Percentiles rank a stretch among this genome's conserved stretches.
Evolutionary conservation across 1,139 yeast species (phyloP).

Genomic region (Suhomyces atakaporum): DNA sequence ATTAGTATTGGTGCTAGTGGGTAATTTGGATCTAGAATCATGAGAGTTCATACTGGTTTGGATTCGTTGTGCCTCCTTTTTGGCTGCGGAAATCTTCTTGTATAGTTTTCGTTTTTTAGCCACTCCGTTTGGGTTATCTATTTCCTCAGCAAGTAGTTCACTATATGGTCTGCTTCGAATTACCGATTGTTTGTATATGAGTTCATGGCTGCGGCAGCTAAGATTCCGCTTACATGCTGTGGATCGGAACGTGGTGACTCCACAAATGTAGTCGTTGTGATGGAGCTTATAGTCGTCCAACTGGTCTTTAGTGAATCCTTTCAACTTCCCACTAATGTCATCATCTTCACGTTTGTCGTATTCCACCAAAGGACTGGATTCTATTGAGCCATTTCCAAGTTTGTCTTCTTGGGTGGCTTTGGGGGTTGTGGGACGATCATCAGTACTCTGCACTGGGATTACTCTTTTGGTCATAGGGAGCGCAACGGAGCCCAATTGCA

Average conservation of each 20-base stretch:
- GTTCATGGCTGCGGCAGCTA: conserved; percentile 18
- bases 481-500: conserved; percentile 3
- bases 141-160: conserved; percentile 9
- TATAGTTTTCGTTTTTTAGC: conserved; percentile 6
- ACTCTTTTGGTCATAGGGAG: no score
- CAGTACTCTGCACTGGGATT: no score
- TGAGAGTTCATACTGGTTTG: neutral
- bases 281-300: conserved; percentile 7
- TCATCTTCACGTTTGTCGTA: no score
- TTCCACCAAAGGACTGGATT: no score
- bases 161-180: conserved; percentile 17
- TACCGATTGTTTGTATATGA: conserved; percentile 13
- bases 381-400: no score
- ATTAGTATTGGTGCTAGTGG: neutral
- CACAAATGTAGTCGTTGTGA: conserved; percentile 22
- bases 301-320: conserved; percentile 3
- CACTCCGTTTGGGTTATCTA: neutral
- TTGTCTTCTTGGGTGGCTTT: no score
- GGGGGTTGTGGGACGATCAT: no score
- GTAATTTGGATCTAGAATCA: neutral
- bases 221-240: conserved; percentile 17
- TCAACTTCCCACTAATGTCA: no score
- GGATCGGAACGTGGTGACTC: conserved; percentile 16
- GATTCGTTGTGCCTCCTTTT: neutral
- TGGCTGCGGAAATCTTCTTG: conserved; percentile 3